phyloP scores from a whole-genome alignment of 1,284 basidiomycete species.

The Puccinia horiana region DNA sequence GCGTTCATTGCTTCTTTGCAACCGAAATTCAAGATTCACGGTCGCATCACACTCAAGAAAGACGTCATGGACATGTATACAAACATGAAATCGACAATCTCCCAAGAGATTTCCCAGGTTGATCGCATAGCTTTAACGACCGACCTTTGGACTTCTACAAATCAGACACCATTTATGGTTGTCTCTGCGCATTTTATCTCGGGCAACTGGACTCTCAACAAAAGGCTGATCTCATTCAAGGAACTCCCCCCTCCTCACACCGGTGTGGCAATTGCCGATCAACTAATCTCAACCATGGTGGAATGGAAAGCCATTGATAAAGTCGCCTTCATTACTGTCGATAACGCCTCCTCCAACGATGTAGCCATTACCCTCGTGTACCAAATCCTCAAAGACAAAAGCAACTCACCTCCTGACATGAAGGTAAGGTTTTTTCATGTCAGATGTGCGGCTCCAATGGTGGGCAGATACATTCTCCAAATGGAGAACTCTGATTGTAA shows the following conservation, averaged over 20 bases:
- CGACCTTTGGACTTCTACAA: neutral
- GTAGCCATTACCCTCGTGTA: neutral
- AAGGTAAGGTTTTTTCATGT: neutral
- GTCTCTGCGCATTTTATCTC: neutral
- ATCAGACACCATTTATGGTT: neutral
- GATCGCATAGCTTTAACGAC: neutral
- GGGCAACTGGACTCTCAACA: neutral
- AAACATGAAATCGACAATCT: neutral
- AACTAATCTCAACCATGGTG: neutral
- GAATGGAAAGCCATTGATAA: neutral
- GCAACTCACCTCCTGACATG: neutral
- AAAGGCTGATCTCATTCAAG: neutral
- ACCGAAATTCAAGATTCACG: neutral
- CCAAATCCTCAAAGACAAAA: neutral
- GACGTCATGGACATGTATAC: neutral
- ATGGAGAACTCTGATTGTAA: too few relatives aligned
- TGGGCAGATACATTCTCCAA: too few relatives aligned
- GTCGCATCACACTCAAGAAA: neutral
- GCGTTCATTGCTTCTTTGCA: neutral
- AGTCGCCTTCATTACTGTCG: neutral
- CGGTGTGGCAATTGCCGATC: neutral
- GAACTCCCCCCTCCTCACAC: neutral
- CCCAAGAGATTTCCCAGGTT: neutral
- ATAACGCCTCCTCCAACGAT: neutral
- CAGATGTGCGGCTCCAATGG: too few relatives aligned